Conservation (phyloP, 2,329 filamentous ascomycete genomes). For the Trichocomaceae sp. region DNA sequence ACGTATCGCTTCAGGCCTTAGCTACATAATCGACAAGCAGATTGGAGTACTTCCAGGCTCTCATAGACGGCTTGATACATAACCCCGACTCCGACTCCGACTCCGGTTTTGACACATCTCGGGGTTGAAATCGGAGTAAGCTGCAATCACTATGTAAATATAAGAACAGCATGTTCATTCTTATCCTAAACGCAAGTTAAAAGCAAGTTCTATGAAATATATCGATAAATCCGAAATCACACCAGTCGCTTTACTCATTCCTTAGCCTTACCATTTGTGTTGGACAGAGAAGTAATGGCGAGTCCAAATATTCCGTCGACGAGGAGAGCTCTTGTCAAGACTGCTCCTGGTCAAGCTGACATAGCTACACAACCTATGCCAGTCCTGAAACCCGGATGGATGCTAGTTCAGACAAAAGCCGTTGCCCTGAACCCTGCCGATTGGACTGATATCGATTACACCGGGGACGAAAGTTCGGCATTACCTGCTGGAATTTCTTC, state of each 20-base stretch:
- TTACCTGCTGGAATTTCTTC: neutral
- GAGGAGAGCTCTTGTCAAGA: conserved; percentile 1
- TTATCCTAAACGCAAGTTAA: neutral
- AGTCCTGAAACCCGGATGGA: neutral
- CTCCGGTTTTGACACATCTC: neutral
- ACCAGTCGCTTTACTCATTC: neutral
- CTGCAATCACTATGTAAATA: neutral
- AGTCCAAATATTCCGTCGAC: neutral
- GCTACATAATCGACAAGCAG: conserved; percentile 18
- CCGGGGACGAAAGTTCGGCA: neutral
- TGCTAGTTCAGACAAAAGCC: neutral
- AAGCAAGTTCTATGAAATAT: neutral
- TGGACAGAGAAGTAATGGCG: neutral
- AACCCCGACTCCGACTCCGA: neutral
- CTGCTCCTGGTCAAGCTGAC: neutral
- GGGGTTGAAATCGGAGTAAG: neutral
- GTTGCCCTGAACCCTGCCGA: neutral
- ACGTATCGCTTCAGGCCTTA: conserved; percentile 24
- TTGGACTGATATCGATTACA: neutral
- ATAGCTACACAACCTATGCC: conserved; percentile 1
- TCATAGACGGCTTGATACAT: too few species aligned
- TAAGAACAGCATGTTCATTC: neutral
- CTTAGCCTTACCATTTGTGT: neutral
- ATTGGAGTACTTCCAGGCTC: conserved; percentile 22
- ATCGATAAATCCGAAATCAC: neutral